Conservation (phyloP, 2,329 filamentous ascomycete genomes). For the Botrytis byssoidea region DNA sequence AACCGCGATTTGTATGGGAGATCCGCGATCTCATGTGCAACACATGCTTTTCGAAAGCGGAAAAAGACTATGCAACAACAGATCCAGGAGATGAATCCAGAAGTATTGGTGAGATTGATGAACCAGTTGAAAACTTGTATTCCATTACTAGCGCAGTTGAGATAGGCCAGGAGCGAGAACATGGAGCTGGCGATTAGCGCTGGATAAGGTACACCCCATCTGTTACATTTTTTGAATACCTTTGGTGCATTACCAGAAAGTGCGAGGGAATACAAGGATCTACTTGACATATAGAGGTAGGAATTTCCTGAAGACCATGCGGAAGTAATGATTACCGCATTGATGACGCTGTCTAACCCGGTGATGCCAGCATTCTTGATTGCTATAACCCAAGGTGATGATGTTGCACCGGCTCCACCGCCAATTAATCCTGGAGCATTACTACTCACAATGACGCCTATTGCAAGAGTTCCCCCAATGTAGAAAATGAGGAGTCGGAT, state of each 20-base stretch:
- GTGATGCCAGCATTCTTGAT: not conserved
- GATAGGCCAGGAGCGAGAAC: not conserved
- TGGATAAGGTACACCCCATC: not conserved
- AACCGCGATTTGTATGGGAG: not conserved
- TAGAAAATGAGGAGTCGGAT: not conserved
- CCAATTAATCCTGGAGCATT: not conserved
- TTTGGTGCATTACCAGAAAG: not conserved
- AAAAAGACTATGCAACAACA: not conserved
- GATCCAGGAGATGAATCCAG: not conserved
- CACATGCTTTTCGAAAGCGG: not conserved
- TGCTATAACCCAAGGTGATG: not conserved
- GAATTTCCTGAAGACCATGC: not conserved
- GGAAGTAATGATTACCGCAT: not conserved
- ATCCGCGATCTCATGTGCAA: not conserved
- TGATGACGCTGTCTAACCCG: not conserved
- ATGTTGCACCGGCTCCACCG: not conserved
- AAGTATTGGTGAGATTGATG: not conserved
- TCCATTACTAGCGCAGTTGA: not conserved
- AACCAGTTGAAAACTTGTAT: not conserved
- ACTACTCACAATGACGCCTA: not conserved
- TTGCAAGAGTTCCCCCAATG: not conserved
- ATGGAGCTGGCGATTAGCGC: not conserved
- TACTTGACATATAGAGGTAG: not conserved
- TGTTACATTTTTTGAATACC: not conserved
- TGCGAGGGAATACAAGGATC: not conserved